phyloP scores from a whole-genome alignment of 2,329 filamentous ascomycete species.

The Diaporthe destruens region DNA sequence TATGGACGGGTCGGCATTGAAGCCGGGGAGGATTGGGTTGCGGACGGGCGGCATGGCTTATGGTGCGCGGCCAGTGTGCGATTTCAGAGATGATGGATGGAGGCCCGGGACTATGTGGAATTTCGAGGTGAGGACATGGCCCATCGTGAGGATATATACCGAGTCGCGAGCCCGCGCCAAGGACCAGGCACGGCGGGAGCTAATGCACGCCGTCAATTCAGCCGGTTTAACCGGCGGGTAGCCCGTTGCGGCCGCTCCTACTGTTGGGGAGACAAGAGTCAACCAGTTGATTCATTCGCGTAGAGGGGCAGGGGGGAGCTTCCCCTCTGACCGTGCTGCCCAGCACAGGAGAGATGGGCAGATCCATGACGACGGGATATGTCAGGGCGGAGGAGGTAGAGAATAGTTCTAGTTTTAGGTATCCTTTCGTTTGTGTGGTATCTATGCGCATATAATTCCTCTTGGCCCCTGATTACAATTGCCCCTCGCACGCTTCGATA shows the following conservation, averaged over 20 bases:
- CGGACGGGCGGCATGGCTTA: slow-evolving; percentile 60
- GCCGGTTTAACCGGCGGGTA: slow-evolving; percentile 38
- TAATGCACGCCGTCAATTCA: slow-evolving; percentile 31
- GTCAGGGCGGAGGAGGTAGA: too few species aligned
- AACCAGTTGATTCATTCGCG: background rate
- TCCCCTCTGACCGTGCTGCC: background rate
- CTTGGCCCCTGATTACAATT: slow-evolving; percentile 22
- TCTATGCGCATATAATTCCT: slow-evolving; percentile 18
- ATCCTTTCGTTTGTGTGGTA: slow-evolving; percentile 21
- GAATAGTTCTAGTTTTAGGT: too few species aligned
- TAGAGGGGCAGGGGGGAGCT: background rate
- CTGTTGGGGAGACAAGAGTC: background rate
- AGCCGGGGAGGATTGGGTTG: slow-evolving; percentile 69
- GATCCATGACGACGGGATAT: slow-evolving; percentile 27
- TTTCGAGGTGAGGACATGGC: background rate
- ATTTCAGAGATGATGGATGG: too few species aligned
- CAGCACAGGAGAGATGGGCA: background rate
- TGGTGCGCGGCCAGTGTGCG: background rate
- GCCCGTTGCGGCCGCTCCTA: background rate
- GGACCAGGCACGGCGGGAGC: slow-evolving; percentile 24
- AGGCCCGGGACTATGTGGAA: background rate
- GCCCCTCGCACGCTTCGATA: slow-evolving; percentile 1
- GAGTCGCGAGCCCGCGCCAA: slow-evolving; percentile 14
- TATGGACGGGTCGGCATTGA: slow-evolving; percentile 68
- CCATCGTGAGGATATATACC: slow-evolving; percentile 29